Evolutionary conservation across 2,329 filamentous ascomycete genomes (phyloP), one percentile per base, ranked within the genome.

Genomic region (Stenocarpella maydis): DNA sequence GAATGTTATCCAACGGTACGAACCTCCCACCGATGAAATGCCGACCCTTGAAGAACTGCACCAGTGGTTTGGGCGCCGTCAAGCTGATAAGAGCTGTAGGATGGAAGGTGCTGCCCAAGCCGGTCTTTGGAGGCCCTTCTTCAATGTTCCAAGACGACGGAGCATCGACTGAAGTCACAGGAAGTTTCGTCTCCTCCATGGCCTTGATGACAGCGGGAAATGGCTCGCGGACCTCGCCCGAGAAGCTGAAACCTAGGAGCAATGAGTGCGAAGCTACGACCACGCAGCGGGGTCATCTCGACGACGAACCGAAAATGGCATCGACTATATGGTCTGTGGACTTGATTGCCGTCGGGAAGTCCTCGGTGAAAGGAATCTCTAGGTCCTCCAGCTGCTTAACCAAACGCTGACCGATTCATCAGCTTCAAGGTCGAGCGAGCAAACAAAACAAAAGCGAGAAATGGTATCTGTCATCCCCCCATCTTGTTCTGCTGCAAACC

Each of bases 81-180:
- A 99, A 83, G 78, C 93, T 97, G 74, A 99, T 90, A 69, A 99
- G 83, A 24, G 91, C 90, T 41, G 86, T 84, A 73, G 96, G 96
- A 82, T 92, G 90, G 77, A 97, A 98, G 5, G 85, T 89, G 75
- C 91, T 91, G 0, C 94, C 95, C 0, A 93, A 86, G 0, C 94
- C 95, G 1, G 90, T 88, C 65, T 85, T 82, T 14, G 95, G 94
- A 10, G 95, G 95, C 0, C 96, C 96, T 14, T 85, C 84, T 76
- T 97, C 93, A 68, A 99, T 97, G 79, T 96, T 90, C 96, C 96
- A 99, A 1, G 93, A 96, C 39, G 93, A 97, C 1, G 96, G 96
- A 8, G 93, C 94, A 81, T 99, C 96, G 26, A 99, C 93, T 3
- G 94, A 92, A 3, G 96, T 91, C 0, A 98, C 92, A 0, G 94